Evolutionary conservation across 768 basidiomycete genomes (phyloP).

Genomic region (Suillus plorans): DNA sequence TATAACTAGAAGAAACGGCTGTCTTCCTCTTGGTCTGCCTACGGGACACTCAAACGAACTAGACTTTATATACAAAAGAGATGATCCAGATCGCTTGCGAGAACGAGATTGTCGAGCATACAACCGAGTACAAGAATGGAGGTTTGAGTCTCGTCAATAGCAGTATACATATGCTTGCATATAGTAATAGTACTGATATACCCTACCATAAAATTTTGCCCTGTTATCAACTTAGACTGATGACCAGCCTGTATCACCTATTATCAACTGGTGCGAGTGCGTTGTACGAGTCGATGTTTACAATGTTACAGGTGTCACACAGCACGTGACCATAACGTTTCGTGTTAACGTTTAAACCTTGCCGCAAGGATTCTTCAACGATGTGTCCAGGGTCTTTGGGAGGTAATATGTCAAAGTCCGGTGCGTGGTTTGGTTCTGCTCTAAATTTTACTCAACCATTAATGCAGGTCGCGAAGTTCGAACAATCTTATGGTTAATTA

Average conservation of each 20-base stretch:
- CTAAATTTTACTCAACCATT: neutral
- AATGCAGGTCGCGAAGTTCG: constrained; percentile 38
- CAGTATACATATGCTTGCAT: too few species aligned
- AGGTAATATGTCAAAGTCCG: too few species aligned
- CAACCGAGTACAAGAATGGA: neutral
- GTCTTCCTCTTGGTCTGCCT: neutral
- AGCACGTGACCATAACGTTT: neutral
- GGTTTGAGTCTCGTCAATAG: too few species aligned
- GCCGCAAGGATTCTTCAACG: neutral
- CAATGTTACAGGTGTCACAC: neutral
- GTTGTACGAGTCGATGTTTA: too few species aligned
- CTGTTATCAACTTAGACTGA: too few species aligned
- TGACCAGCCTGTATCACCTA: too few species aligned
- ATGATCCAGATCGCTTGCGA: neutral
- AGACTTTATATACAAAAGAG: neutral
- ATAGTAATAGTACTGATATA: too few species aligned
- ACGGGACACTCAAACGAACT: neutral
- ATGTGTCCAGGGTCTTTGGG: constrained; percentile 27
- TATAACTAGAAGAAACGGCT: neutral
- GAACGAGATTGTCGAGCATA: neutral
- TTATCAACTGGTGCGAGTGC: too few species aligned
- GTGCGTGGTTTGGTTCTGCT: neutral
- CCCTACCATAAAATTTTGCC: too few species aligned
- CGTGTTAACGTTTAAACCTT: neutral
- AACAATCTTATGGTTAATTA: constrained; percentile 37